phyloP scores from a whole-genome alignment of 1,284 basidiomycete species.

The Pseudozyma tsukubaensis region DNA sequence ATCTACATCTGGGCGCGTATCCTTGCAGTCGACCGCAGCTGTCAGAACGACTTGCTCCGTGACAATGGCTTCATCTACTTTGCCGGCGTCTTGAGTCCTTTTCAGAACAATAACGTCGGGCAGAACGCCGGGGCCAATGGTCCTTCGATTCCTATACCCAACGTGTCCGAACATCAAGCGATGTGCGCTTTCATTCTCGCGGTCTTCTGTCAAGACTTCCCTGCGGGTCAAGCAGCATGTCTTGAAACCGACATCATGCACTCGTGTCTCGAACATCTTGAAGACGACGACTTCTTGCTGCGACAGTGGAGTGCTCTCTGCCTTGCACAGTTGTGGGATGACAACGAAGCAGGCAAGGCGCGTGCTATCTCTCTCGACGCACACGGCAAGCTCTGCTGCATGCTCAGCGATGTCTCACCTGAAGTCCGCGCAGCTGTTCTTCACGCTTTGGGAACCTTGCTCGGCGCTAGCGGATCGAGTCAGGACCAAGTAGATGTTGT shows the following conservation, averaged over 20 bases:
- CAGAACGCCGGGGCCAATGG: slow-evolving; percentile 59
- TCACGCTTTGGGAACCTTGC: slow-evolving; percentile 91
- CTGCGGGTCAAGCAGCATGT: slow-evolving; percentile 86
- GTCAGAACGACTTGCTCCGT: slow-evolving; percentile 89
- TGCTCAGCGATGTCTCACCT: slow-evolving; percentile 87
- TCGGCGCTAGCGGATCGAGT: slow-evolving; percentile 81
- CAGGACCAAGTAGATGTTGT: slow-evolving; percentile 59
- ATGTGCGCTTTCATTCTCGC: slow-evolving; percentile 98
- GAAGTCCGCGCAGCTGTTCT: slow-evolving; percentile 92
- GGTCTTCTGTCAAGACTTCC: slow-evolving; percentile 89
- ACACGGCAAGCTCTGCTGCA: slow-evolving; percentile 84
- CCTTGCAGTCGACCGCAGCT: slow-evolving; percentile 90
- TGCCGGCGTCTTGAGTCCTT: slow-evolving; percentile 63
- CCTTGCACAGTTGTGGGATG: slow-evolving; percentile 95
- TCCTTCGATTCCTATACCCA: slow-evolving; percentile 76
- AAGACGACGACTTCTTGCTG: slow-evolving; percentile 88
- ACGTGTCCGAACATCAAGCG: slow-evolving; percentile 94
- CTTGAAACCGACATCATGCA: slow-evolving; percentile 88
- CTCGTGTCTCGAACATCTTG: slow-evolving; percentile 83
- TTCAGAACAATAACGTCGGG: slow-evolving; percentile 38
- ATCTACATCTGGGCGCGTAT: slow-evolving; percentile 99
- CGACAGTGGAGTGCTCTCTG: slow-evolving; percentile 94
- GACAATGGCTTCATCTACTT: slow-evolving; percentile 71
- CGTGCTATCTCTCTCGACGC: slow-evolving; percentile 83
- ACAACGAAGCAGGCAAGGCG: slow-evolving; percentile 88